Evolutionary conservation across 805 yeast genomes (phyloP).

Genomic region (Wickerhamiella kurtzmanii): DNA sequence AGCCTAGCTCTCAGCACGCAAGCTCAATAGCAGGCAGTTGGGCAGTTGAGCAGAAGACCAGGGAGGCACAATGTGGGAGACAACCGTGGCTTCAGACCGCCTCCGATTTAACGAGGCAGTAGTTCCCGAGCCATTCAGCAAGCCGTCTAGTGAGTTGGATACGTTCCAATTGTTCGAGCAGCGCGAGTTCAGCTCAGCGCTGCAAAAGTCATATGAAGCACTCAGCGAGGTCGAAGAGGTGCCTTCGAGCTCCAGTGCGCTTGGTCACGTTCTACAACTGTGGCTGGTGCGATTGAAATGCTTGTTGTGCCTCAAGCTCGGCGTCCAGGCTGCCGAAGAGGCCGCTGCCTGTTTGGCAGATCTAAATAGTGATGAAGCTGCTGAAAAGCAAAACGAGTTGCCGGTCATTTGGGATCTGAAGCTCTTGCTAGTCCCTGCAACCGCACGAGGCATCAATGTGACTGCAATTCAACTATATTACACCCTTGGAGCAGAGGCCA

Average conservation of each 20-base stretch:
- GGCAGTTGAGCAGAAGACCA: no score
- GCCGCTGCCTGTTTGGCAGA: conserved; percentile 21
- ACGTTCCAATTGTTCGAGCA: conserved; percentile 13
- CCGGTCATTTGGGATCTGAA: conserved; percentile 26
- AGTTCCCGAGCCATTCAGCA: conserved; percentile 1
- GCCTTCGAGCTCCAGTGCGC: conserved; percentile 5
- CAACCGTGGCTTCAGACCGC: not conserved
- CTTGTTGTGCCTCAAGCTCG: conserved; percentile 20
- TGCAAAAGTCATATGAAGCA: conserved; percentile 14
- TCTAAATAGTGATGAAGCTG: conserved; percentile 8
- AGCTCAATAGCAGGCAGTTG: no score
- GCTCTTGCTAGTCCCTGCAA: conserved; percentile 22
- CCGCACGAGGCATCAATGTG: conserved; percentile 25
- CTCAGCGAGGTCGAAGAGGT: conserved; percentile 6
- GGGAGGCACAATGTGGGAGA: not conserved
- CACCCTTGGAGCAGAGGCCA: conserved; percentile 25
- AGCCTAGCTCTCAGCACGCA: no score
- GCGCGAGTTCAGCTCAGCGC: conserved; percentile 20
- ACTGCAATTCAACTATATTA: conserved; percentile 24
- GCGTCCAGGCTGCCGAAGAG: conserved; percentile 23
- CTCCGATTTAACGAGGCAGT: not conserved
- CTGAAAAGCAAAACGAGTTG: conserved; percentile 12
- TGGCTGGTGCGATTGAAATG: conserved; percentile 23
- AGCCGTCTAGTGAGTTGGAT: not conserved
- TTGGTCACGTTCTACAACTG: conserved; percentile 15